Conservation (phyloP, 768 basidiomycete genomes). For the Suillus sp. region DNA sequence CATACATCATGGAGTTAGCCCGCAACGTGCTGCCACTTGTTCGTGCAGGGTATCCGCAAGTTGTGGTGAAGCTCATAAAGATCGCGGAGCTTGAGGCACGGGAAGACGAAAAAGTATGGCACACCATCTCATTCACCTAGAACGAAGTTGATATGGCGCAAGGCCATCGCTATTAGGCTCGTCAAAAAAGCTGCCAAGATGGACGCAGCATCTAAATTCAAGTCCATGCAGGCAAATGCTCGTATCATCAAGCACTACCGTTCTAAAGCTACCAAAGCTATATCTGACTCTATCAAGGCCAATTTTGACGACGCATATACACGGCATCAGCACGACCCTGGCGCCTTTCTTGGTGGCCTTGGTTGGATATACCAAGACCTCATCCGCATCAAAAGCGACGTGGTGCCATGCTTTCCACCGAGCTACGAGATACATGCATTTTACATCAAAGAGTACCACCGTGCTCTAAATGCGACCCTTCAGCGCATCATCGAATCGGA, state of each 20-base stretch:
- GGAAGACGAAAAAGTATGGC: constrained; percentile 90
- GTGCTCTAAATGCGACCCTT: constrained; percentile 73
- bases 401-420: constrained; percentile 88
- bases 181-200: constrained; percentile 93
- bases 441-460: constrained; percentile 90
- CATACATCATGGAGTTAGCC: constrained; percentile 78
- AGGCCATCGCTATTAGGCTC: constrained; percentile 93
- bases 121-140: neutral
- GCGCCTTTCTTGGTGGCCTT: constrained; percentile 74
- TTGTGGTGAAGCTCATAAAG: constrained; percentile 91
- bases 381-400: constrained; percentile 86
- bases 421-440: constrained; percentile 88
- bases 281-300: constrained; percentile 73
- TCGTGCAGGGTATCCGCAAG: constrained; percentile 75
- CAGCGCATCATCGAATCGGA: constrained; percentile 68
- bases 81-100: constrained; percentile 91
- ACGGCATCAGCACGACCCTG: constrained; percentile 62
- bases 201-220: constrained; percentile 92
- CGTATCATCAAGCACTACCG: constrained; percentile 95
- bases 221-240: constrained; percentile 90
- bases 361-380: constrained; percentile 96
- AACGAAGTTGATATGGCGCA: constrained; percentile 6
- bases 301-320: constrained; percentile 71
- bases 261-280: constrained; percentile 80
- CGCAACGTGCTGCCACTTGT: constrained; percentile 78